Evolutionary conservation across 371 early-diverging fungal species (phyloP).

Genomic region (Mortierella sp.): DNA sequence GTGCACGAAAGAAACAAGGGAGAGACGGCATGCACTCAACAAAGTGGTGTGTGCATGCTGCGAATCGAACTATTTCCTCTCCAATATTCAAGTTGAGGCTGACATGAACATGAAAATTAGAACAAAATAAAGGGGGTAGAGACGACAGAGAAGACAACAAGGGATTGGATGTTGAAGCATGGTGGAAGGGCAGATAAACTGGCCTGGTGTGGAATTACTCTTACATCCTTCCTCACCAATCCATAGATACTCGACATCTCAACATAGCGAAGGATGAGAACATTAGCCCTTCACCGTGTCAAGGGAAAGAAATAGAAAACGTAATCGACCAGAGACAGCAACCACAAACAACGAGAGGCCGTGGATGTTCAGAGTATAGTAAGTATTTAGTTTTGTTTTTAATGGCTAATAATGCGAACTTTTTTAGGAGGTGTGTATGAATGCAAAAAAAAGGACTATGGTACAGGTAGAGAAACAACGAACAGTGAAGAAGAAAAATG

Average conservation of each 20-base stretch:
- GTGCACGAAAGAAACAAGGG: neutral
- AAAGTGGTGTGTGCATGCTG: neutral
- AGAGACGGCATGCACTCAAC: neutral
- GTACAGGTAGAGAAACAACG: neutral
- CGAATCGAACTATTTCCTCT: neutral
- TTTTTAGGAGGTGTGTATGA: neutral
- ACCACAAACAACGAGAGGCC: neutral
- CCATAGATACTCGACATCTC: neutral
- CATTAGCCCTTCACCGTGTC: too few relatives aligned
- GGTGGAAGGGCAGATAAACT: neutral
- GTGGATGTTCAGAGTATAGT: neutral
- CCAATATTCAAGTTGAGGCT: neutral
- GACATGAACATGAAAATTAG: neutral
- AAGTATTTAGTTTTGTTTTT: neutral
- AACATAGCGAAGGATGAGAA: neutral
- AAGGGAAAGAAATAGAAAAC: too few relatives aligned
- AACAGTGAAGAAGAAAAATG: neutral
- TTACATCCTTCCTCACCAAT: too few relatives aligned
- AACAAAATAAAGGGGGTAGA: neutral
- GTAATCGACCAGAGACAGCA: too few relatives aligned
- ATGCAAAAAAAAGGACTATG: constrained; percentile 4
- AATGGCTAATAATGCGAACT: neutral
- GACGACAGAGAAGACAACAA: neutral
- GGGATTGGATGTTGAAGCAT: neutral
- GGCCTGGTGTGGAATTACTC: neutral